phyloP scores from a whole-genome alignment of 2,329 filamentous ascomycete genomes.

The Capronia americana region DNA sequence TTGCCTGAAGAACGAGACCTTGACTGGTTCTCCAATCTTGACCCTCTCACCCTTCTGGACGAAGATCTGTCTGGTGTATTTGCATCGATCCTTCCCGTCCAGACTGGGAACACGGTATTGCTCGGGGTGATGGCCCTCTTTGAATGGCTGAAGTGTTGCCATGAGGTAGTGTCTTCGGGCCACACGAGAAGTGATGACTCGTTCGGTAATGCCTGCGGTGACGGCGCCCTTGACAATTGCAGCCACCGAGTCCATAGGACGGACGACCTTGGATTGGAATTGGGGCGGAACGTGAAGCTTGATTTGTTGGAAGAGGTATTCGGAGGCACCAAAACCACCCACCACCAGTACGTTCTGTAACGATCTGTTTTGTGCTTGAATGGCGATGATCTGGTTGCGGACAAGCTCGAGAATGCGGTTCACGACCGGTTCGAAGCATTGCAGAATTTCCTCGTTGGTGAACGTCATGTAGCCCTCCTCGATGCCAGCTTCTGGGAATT shows the following conservation, averaged over 20 bases:
- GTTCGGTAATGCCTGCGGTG: slow-evolving; percentile 95
- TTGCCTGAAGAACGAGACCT: slow-evolving; percentile 98
- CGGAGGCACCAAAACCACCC: slow-evolving; percentile 95
- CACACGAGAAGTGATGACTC: slow-evolving; percentile 94
- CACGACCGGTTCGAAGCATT: slow-evolving; percentile 98
- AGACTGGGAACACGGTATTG: slow-evolving; percentile 96
- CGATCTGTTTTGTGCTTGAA: slow-evolving; percentile 92
- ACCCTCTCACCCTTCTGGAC: slow-evolving; percentile 98
- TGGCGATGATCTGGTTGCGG: slow-evolving; percentile 97
- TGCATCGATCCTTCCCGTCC: slow-evolving; percentile 97
- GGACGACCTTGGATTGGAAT: slow-evolving; percentile 97
- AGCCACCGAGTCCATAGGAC: slow-evolving; percentile 98
- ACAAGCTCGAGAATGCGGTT: slow-evolving; percentile 96
- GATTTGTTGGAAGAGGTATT: slow-evolving; percentile 99
- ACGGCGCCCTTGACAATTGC: slow-evolving; percentile 99
- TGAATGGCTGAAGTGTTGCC: slow-evolving; percentile 98
- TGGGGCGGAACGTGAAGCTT: slow-evolving; percentile 97
- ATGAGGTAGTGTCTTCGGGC: slow-evolving; percentile 98
- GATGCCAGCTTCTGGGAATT: slow-evolving; percentile 96
- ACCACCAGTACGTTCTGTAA: slow-evolving; percentile 97
- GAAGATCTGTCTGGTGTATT: slow-evolving; percentile 97
- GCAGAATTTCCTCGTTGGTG: slow-evolving; percentile 97
- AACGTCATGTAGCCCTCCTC: slow-evolving; percentile 99
- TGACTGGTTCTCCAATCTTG: slow-evolving; percentile 98
- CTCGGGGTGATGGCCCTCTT: slow-evolving; percentile 97